Conservation (phyloP, 345 rosid species). For the Linum tenue region DNA sequence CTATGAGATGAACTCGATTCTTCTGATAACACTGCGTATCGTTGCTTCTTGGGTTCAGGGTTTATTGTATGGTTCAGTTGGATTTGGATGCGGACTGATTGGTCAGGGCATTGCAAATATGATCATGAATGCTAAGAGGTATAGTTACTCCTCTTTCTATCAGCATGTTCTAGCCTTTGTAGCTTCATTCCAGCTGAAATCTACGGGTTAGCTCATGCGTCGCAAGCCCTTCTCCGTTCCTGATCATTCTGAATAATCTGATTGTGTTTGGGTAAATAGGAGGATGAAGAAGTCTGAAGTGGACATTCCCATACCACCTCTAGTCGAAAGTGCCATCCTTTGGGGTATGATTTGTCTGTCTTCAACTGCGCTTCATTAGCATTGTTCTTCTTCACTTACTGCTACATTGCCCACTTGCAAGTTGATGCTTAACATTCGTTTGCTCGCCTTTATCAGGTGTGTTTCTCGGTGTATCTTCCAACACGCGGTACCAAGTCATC, state of each 20-base stretch:
- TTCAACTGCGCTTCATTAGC: background rate
- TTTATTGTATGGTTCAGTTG: constrained; percentile 74
- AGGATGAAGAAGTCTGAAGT: constrained; percentile 71
- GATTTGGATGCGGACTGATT: constrained; percentile 70
- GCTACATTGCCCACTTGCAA: background rate
- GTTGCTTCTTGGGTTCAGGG: constrained; percentile 42
- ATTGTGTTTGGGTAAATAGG: constrained; percentile 27
- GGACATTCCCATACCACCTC: constrained; percentile 86
- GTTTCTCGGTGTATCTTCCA: constrained; percentile 79
- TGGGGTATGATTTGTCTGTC: constrained; percentile 48
- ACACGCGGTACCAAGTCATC: constrained; percentile 78
- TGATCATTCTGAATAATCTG: background rate
- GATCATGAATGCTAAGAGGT: constrained; percentile 88
- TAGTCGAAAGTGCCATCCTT: constrained; percentile 74
- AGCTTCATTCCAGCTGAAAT: no score
- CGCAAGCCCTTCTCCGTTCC: background rate
- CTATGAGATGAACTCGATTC: background rate
- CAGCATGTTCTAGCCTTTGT: background rate
- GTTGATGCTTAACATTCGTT: background rate
- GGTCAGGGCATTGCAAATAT: constrained; percentile 94
- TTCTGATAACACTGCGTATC: background rate
- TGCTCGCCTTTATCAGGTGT: constrained; percentile 44
- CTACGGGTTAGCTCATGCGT: no score
- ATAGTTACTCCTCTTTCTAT: constrained; percentile 1
- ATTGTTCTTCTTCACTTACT: background rate